phyloP scores from a whole-genome alignment of 306 rosid species.

The Vigna nakashimae region DNA sequence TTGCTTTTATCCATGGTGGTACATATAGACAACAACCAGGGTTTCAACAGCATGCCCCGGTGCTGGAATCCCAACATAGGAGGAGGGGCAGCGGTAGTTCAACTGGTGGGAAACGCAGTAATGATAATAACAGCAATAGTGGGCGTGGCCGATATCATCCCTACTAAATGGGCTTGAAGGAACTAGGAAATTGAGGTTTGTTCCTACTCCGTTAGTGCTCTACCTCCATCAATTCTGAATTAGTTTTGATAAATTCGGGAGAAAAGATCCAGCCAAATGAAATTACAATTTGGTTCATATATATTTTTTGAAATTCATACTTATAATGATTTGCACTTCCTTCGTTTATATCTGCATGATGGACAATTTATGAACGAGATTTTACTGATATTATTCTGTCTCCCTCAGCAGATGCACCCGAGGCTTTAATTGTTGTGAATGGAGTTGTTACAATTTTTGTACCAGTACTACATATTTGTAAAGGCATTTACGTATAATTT shows the following conservation, averaged over 20 bases:
- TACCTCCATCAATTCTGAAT: background rate
- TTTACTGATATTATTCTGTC: background rate
- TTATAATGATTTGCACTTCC: background rate
- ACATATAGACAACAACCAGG: conserved; percentile 54
- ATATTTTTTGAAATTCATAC: conserved; percentile 23
- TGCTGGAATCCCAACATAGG: background rate
- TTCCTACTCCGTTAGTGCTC: background rate
- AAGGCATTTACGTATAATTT: background rate
- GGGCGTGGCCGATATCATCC: conserved; percentile 68
- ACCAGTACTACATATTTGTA: background rate
- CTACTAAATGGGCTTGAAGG: conserved; percentile 51
- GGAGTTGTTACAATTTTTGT: conserved; percentile 20
- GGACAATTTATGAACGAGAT: conserved; percentile 1
- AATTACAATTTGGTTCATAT: conserved; percentile 2
- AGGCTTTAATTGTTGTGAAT: conserved; percentile 20
- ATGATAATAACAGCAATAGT: conserved; percentile 49
- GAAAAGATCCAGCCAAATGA: conserved; percentile 6
- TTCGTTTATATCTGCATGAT: background rate
- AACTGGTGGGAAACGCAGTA: conserved; percentile 56
- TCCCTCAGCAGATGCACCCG: background rate
- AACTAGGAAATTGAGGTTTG: conserved; percentile 20
- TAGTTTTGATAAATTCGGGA: background rate
- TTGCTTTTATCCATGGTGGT: conserved; percentile 4
- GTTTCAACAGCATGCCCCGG: conserved; percentile 1
- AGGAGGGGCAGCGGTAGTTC: conserved; percentile 51